Percentiles rank a stretch among this genome's conserved stretches.
Evolutionary conservation across 495 filamentous ascomycete species (phyloP).

Genomic region (Penicillium waksmanii): DNA sequence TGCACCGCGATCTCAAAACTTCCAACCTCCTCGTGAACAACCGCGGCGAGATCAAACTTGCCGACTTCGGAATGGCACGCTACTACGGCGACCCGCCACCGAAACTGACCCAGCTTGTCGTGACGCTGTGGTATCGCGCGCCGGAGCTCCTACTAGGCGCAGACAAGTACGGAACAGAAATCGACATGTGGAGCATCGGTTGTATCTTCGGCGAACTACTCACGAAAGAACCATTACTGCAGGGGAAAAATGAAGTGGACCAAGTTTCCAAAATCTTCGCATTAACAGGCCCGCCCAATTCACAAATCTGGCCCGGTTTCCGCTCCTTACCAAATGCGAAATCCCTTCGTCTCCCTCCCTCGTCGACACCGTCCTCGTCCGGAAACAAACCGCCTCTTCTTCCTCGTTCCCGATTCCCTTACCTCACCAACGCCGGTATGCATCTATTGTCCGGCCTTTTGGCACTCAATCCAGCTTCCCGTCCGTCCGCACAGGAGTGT

Average conservation of each 20-base stretch:
- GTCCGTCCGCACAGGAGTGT: slow-evolving; percentile 72
- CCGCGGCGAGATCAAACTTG: slow-evolving; percentile 91
- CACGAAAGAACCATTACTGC: slow-evolving; percentile 78
- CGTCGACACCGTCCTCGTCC: slow-evolving; percentile 25
- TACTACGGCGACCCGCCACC: slow-evolving; percentile 82
- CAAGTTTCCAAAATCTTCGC: slow-evolving; percentile 83
- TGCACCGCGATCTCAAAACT: slow-evolving; percentile 96
- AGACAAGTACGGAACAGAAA: slow-evolving; percentile 69
- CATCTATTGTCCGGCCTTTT: slow-evolving; percentile 70
- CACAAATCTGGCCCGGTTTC: slow-evolving; percentile 85
- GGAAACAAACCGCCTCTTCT: slow-evolving; percentile 37
- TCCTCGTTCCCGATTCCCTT: slow-evolving; percentile 74
- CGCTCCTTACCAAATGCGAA: slow-evolving; percentile 87
- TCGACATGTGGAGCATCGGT: slow-evolving; percentile 96
- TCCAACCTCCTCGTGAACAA: slow-evolving; percentile 96
- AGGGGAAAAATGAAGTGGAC: slow-evolving; percentile 95
- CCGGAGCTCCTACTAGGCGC: slow-evolving; percentile 90
- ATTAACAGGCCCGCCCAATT: slow-evolving; percentile 86
- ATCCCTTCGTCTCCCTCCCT: slow-evolving; percentile 73
- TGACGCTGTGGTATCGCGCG: slow-evolving; percentile 95
- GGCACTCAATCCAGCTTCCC: slow-evolving; percentile 69
- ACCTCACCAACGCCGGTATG: slow-evolving; percentile 76
- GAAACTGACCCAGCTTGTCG: slow-evolving; percentile 89
- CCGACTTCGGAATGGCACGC: slow-evolving; percentile 97
- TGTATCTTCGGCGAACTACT: slow-evolving; percentile 96